Percentiles rank a stretch among this genome's conserved stretches.
Evolutionary conservation across 306 rosid species (phyloP).

Genomic region (Oxytropis ochrocephala): DNA sequence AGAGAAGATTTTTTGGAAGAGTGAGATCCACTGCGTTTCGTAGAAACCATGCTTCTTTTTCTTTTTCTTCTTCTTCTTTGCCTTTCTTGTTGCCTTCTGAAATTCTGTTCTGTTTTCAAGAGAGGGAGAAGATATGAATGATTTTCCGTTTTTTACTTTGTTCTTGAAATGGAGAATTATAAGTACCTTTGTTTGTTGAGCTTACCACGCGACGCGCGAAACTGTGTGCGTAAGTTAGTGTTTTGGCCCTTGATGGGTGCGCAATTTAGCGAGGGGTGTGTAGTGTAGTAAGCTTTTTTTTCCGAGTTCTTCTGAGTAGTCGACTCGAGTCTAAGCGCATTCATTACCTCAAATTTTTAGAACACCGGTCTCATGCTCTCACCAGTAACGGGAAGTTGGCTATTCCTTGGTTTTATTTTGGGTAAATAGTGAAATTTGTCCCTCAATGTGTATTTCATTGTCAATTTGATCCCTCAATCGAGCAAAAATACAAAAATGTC

Average conservation of each 20-base stretch:
- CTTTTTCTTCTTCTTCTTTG: constrained; percentile 22
- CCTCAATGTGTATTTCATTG: too few relatives aligned
- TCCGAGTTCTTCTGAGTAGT: too few relatives aligned
- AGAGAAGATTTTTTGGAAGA: constrained; percentile 85
- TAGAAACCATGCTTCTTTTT: constrained; percentile 68
- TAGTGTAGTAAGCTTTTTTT: background rate
- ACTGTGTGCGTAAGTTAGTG: background rate
- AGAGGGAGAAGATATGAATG: constrained; percentile 12
- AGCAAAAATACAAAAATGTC: too few relatives aligned
- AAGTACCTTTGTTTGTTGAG: background rate
- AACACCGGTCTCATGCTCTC: too few relatives aligned
- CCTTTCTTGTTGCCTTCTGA: background rate
- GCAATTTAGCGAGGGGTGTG: background rate
- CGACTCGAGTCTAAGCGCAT: too few relatives aligned
- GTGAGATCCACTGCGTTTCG: constrained; percentile 92
- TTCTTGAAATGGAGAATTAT: background rate
- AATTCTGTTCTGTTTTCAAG: background rate
- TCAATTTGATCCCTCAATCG: too few relatives aligned
- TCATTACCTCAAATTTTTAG: too few relatives aligned
- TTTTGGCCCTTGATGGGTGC: background rate
- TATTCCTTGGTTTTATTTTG: too few relatives aligned
- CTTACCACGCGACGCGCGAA: background rate
- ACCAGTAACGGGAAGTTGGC: too few relatives aligned
- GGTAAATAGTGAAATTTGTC: too few relatives aligned
- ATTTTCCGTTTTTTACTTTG: background rate